A percentile compares a stretch with the other conserved stretches of the same genome.
phyloP scores from a whole-genome alignment of 2,329 filamentous ascomycete genomes.

The Aspergillus brunneoviolaceus region DNA sequence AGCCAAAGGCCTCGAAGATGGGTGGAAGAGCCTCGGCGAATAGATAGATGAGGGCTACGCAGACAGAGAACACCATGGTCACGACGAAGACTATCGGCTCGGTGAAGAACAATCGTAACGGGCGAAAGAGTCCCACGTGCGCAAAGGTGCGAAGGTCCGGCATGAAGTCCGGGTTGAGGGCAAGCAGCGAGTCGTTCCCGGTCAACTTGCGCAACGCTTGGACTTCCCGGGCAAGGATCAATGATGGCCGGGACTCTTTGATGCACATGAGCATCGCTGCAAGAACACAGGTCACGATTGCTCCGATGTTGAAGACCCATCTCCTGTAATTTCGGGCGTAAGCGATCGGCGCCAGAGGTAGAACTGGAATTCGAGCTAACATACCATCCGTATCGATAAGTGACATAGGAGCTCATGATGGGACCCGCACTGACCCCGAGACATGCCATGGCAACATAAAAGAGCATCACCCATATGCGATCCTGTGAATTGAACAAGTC shows the following conservation, averaged over 20 bases:
- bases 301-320: slow-evolving; percentile 47
- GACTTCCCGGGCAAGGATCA: slow-evolving; percentile 39
- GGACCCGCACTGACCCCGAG: slow-evolving; percentile 46
- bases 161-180: slow-evolving; percentile 39
- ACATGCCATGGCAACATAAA: slow-evolving; percentile 44
- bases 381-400: slow-evolving; percentile 37
- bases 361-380: slow-evolving; percentile 9
- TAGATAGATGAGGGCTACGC: slow-evolving; percentile 49
- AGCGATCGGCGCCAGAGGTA: not conserved
- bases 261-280: slow-evolving; percentile 37
- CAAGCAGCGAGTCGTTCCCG: slow-evolving; percentile 24
- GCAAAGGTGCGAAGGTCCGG: slow-evolving; percentile 39
- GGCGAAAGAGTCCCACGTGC: slow-evolving; percentile 39
- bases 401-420: slow-evolving; percentile 44
- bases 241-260: slow-evolving; percentile 45
- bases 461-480: slow-evolving; percentile 47
- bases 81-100: slow-evolving; percentile 49
- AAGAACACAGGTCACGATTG: slow-evolving; percentile 35
- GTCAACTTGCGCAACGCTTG: slow-evolving; percentile 25
- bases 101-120: slow-evolving; percentile 43
- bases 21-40: slow-evolving; percentile 46
- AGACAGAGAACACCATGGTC: slow-evolving; percentile 42
- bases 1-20: slow-evolving; percentile 41
- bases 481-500: slow-evolving; percentile 48
- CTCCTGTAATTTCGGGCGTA: slow-evolving; percentile 28